These are phyloP conservation scores for Penicillium crystallinum DNA, from an alignment of 495 filamentous ascomycete genomes.

Conservation along the genomic window DNA sequence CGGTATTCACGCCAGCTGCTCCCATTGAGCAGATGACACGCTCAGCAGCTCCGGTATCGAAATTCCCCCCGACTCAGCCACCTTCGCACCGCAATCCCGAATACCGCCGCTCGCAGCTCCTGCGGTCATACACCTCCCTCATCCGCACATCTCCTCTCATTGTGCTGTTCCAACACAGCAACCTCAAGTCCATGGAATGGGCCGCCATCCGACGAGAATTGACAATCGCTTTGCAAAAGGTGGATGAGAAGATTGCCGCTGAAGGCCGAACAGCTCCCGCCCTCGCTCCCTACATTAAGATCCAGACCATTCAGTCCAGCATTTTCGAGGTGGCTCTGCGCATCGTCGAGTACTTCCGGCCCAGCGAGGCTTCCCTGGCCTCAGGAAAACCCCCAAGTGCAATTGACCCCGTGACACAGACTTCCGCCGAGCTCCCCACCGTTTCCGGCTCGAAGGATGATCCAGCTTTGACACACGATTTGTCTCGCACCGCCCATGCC, in stretches of 20 bases:
- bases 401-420: conserved; percentile 39
- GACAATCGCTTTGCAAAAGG: conserved; percentile 57
- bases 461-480: conserved; percentile 62
- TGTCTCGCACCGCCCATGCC: conserved; percentile 66
- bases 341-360: conserved; percentile 81
- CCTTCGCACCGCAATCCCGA: conserved; percentile 83
- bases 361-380: conserved; percentile 35
- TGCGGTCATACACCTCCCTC: conserved; percentile 88
- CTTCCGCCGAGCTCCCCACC: conserved; percentile 33
- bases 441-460: conserved; percentile 33
- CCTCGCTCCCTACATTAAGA: conserved; percentile 55
- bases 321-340: conserved; percentile 81
- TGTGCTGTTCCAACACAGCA: conserved; percentile 96
- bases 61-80: conserved; percentile 68
- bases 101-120: conserved; percentile 88
- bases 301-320: conserved; percentile 80
- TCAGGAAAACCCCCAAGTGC: conserved; percentile 29
- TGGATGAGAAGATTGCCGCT: conserved; percentile 52
- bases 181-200: conserved; percentile 85
- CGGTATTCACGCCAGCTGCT: conserved; percentile 45
- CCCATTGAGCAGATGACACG: conserved; percentile 48
- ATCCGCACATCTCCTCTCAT: conserved; percentile 84
- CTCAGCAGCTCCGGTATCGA: conserved; percentile 48
- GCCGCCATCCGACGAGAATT: conserved; percentile 80
- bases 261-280: conserved; percentile 38